Evolutionary conservation across 148 eudicot genomes (phyloP), one percentile per base, ranked within the genome.

Genomic region (Rheum nobile): DNA sequence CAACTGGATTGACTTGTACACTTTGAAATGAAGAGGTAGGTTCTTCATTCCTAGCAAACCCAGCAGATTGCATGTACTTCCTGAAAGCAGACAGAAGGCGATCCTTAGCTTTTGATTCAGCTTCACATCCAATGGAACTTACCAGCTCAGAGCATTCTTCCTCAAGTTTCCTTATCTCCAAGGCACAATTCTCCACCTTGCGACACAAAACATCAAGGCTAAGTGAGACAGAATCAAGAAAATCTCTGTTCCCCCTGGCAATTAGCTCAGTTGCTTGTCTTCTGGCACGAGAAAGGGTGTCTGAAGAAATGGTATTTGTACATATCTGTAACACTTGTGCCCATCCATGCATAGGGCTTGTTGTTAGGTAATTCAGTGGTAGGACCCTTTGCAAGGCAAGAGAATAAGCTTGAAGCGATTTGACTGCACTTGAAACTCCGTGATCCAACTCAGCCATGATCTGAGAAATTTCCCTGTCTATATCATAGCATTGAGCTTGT

Each of bases 271-370:
- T 79, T 74, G 92, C 97, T 83, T 95, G 92, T 80, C 88, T 90
- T 75, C 90, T 78, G 52, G 94, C 87, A 77, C 81, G 75, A 12
- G 86, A 80, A 35, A 92, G 83, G 47, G 87, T 65, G 71, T 92
- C 99, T 68, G 93, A 82, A 71, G 96, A 85, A 74, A 89, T 81
- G 50, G 84, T 75, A 79, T 82, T 87, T 70, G 83, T 65, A 24
- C 91, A 86, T 63, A 92, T 80, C 79, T 89, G 92, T 65, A 95
- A 77, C 72, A 90, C 76, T 80, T 95, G 99, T 67, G 89, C 89
- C 99, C 97, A 95, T 42, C 87, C 82, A 78, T 95, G 94, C 71
- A 95, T 77, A 70, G 97, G 94, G 80, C 99, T 92, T 76, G 96
- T 90, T 71, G 93, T 86, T 78, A 90, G 86, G 94, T 95, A 95